Evolutionary conservation across 345 rosid genomes (phyloP).

Genomic region (Citrus cavaleriei): DNA sequence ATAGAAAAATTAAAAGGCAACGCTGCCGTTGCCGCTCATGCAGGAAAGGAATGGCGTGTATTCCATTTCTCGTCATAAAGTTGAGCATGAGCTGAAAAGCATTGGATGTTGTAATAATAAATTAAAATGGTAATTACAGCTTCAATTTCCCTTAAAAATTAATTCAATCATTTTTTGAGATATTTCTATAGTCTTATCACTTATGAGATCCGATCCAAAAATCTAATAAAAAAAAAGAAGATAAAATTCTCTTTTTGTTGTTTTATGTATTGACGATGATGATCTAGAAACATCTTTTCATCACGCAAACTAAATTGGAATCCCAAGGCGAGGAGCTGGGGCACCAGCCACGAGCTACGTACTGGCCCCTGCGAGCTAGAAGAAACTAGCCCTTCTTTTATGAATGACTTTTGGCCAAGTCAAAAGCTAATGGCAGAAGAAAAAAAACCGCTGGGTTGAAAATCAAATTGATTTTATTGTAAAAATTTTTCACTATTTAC

Average conservation of each 20-base stretch:
- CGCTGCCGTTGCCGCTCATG: constrained; percentile 7
- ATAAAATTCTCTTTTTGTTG: constrained; percentile 7
- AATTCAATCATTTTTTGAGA: neutral
- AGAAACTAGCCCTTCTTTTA: too few species aligned
- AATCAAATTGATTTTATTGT: too few species aligned
- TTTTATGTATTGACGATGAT: neutral
- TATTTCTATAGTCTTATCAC: neutral
- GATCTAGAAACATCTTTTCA: neutral
- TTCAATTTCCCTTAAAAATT: neutral
- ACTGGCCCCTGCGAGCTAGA: too few species aligned
- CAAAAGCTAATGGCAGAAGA: too few species aligned
- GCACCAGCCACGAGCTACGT: too few species aligned
- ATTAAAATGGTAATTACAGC: neutral
- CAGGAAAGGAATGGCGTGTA: constrained; percentile 20
- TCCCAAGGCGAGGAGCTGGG: too few species aligned
- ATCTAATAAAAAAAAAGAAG: neutral
- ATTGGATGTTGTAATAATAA: neutral
- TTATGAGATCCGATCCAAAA: too few species aligned
- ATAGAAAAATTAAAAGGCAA: neutral
- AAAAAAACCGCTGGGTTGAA: too few species aligned
- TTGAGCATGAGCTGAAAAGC: neutral
- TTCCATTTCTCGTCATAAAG: neutral
- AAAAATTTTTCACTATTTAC: too few species aligned
- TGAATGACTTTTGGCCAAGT: too few species aligned
- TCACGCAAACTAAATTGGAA: neutral